Conservation (phyloP, 208 protist species). For the Trypanosoma theileri region DNA sequence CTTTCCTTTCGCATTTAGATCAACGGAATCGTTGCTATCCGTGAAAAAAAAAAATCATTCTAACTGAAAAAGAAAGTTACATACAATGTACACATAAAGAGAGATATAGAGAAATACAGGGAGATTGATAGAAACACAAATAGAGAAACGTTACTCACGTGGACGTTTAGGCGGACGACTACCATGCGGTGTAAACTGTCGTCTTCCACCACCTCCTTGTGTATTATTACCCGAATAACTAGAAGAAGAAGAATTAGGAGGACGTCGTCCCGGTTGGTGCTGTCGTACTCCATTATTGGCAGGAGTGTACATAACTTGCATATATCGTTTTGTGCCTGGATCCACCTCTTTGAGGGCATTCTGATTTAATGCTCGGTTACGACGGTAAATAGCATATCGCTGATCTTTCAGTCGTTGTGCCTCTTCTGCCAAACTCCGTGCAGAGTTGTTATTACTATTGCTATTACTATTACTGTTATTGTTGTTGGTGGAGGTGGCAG, state of each 20-base stretch:
- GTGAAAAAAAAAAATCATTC: too few species aligned
- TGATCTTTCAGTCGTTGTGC: constrained; percentile 25
- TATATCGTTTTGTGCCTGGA: constrained; percentile 50
- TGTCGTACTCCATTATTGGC: constrained; percentile 22
- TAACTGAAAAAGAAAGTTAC: too few species aligned
- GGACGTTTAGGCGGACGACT: too few species aligned
- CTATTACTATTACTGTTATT: neutral
- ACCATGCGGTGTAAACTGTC: too few species aligned
- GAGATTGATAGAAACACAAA: too few species aligned
- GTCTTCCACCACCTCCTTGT: too few species aligned
- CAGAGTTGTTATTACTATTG: constrained; percentile 23
- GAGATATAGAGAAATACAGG: too few species aligned
- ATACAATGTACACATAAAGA: too few species aligned
- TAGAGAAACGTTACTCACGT: too few species aligned
- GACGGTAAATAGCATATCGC: constrained; percentile 30
- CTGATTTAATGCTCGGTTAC: constrained; percentile 51
- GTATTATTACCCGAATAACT: too few species aligned
- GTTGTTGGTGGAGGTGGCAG: neutral
- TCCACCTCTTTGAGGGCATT: constrained; percentile 83
- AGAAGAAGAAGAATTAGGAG: neutral
- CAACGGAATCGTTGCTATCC: too few species aligned
- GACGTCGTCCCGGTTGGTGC: constrained; percentile 10
- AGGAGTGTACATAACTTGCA: constrained; percentile 47
- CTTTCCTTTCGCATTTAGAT: too few species aligned
- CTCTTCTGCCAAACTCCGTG: constrained; percentile 26